These are phyloP conservation scores for Aspergillus thermomutatus DNA, from an alignment of 2,329 filamentous ascomycete genomes.

Conservation along the genomic window DNA sequence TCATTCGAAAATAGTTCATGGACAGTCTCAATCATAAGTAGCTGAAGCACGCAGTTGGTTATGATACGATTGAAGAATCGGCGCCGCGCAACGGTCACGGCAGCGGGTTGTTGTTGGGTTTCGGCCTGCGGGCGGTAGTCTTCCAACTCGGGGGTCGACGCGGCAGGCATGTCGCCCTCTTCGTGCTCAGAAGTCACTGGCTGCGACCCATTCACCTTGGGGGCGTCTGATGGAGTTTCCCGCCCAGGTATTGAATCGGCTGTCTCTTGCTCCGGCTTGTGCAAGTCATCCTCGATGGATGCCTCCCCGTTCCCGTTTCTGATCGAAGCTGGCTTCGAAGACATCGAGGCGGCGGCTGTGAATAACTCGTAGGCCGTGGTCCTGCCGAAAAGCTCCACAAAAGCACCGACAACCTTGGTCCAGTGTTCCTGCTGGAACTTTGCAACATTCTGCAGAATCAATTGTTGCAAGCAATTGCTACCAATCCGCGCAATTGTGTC, in stretches of 20 bases:
- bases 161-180: constrained; percentile 30
- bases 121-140: constrained; percentile 78
- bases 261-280: constrained; percentile 13
- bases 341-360: constrained; percentile 64
- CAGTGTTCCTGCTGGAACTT: constrained; percentile 88
- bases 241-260: constrained; percentile 18
- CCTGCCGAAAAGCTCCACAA: constrained; percentile 90
- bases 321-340: constrained; percentile 25
- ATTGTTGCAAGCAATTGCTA: constrained; percentile 94
- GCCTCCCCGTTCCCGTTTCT: constrained; percentile 32
- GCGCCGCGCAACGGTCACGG: constrained; percentile 86
- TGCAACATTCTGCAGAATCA: constrained; percentile 92
- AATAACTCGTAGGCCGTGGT: constrained; percentile 96
- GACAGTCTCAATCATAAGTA: constrained; percentile 99
- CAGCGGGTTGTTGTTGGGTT: constrained; percentile 81
- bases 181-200: constrained; percentile 30
- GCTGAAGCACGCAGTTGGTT: constrained; percentile 92
- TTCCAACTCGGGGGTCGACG: constrained; percentile 59
- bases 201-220: constrained; percentile 28
- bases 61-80: constrained; percentile 99
- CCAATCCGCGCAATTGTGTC: constrained; percentile 97
- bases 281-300: constrained; percentile 22
- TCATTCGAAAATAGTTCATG: constrained; percentile 98
- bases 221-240: constrained; percentile 20
- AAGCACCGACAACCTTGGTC: constrained; percentile 90